Base-by-base conservation (phyloP, 2,329 filamentous ascomycete genomes). In the Diaporthe sp. region DNA sequence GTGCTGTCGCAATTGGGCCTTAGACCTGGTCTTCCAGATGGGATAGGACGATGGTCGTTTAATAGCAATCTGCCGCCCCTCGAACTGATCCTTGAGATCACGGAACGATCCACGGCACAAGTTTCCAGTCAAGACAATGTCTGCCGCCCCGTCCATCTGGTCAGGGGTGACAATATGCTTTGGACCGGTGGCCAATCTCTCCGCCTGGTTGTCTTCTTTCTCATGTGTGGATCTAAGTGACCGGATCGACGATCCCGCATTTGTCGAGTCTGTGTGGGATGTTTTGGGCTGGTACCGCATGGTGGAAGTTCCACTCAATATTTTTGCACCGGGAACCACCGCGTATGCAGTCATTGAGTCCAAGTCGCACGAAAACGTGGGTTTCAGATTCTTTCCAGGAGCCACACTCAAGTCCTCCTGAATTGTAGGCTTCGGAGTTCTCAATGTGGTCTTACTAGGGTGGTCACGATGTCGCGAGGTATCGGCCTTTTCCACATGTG, bases 271-370 rank as follows among this genome's bases (percentile, higher is more conserved):
- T 31, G 61, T 34, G n/a, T 73, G 20, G 13, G 70, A 61, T 4
- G 39, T 34, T n/a, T 37, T 73, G 31, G 76, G 76, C 61, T 71
- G 73, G 17, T 53, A 71, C 20, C 57, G 70, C 55, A 77, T 71
- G 31, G 76, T 77, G 9, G 76, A 77, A 31, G 73, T 60, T n/a
- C 73, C 76, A 53, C 47, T 75, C 44, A 77, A n/a, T 34, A 77
- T 71, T 44, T 73, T 77, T 5, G 72, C 17, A 13, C 76, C 73
- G 31, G 55, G 63, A 20, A 72, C 57, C 39, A 61, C 55, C 42
- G 71, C 22, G 51, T 73, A 75, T 10, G 63, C 49, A n/a, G 61
- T 37, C 63, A 60, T 60, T 22, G 55, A 58, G 17, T 77, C 70
- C 25, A 58, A 28, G 57, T 75, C 51, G 42, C 63, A 51, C 20